Evolutionary conservation across 768 basidiomycete species (phyloP).

Genomic region (Brasilioporus rufonigricans): DNA sequence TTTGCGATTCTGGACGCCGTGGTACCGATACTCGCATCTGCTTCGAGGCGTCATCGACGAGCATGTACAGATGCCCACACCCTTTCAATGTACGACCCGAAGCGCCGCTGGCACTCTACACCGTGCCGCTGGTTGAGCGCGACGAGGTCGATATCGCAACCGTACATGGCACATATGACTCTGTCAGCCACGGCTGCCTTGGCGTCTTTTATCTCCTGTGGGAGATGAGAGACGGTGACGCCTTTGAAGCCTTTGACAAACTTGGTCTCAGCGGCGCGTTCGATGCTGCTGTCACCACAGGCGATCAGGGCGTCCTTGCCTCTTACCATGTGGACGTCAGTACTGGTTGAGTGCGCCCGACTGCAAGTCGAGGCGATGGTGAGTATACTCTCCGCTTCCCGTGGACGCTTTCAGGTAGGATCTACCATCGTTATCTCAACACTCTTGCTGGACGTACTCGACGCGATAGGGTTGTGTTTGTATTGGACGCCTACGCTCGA

Average conservation of each 20-base stretch:
- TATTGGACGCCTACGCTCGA: too few relatives aligned
- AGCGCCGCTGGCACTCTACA: slow-evolving; percentile 40
- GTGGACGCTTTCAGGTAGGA: too few relatives aligned
- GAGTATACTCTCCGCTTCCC: too few relatives aligned
- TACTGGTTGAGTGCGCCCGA: not conserved
- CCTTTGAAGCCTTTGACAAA: slow-evolving; percentile 53
- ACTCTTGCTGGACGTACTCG: too few relatives aligned
- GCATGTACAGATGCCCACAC: slow-evolving; percentile 49
- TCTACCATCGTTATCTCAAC: too few relatives aligned
- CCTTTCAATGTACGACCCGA: slow-evolving; percentile 45
- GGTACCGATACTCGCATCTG: not conserved
- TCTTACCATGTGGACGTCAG: not conserved
- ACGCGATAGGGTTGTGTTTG: too few relatives aligned
- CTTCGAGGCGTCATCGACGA: slow-evolving; percentile 54
- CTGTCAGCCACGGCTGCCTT: slow-evolving; percentile 46
- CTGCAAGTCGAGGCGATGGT: too few relatives aligned
- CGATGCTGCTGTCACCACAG: slow-evolving; percentile 48
- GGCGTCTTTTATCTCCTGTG: slow-evolving; percentile 55
- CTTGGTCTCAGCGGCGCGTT: slow-evolving; percentile 47
- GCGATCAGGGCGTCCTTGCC: slow-evolving; percentile 20
- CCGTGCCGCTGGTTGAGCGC: slow-evolving; percentile 43
- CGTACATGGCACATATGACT: slow-evolving; percentile 37
- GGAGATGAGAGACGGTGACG: slow-evolving; percentile 46
- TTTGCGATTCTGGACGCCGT: too few relatives aligned
- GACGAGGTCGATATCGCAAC: slow-evolving; percentile 36